A percentile compares a stretch with the other conserved stretches of the same genome.
phyloP scores from a whole-genome alignment of 2,329 filamentous ascomycete species.

The Monilinia laxa region DNA sequence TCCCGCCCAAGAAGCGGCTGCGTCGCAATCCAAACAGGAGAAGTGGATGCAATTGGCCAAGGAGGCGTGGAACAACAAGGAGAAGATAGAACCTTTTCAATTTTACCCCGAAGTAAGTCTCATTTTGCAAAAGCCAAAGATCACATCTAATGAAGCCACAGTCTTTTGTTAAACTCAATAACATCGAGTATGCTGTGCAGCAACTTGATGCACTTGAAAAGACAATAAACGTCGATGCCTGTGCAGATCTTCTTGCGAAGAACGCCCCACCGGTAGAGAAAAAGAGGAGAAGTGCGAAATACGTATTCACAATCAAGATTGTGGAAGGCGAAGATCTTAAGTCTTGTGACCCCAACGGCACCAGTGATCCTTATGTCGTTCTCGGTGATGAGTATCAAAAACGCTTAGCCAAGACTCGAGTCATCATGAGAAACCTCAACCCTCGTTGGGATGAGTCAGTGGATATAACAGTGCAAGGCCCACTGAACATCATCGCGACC shows the following conservation, averaged over 20 bases:
- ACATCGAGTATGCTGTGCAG: conserved; percentile 90
- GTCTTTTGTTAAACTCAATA: conserved; percentile 97
- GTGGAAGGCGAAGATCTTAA: conserved; percentile 97
- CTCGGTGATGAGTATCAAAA: conserved; percentile 98
- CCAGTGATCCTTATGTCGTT: conserved; percentile 95
- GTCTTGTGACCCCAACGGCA: conserved; percentile 92
- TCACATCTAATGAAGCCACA: conserved; percentile 45
- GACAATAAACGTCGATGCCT: conserved; percentile 87
- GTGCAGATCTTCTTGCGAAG: conserved; percentile 75
- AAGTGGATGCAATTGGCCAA: conserved; percentile 92
- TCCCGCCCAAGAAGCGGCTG: conserved; percentile 78
- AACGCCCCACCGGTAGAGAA: conserved; percentile 68
- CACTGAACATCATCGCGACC: conserved; percentile 92
- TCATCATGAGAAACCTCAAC: conserved; percentile 86
- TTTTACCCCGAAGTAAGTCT: conserved; percentile 81
- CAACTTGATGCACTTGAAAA: conserved; percentile 88
- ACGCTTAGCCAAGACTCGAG: conserved; percentile 88
- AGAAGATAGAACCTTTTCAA: conserved; percentile 93
- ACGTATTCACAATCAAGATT: conserved; percentile 98
- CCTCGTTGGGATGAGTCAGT: conserved; percentile 97
- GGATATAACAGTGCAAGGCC: conserved; percentile 88
- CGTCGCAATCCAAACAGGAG: conserved; percentile 80
- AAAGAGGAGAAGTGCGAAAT: conserved; percentile 72
- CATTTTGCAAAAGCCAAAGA: neutral
- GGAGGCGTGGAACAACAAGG: conserved; percentile 87